Percentiles rank a stretch among this genome's conserved stretches.
Conservation (phyloP, 2,329 filamentous ascomycete species). For the Cercospora citrullina region DNA sequence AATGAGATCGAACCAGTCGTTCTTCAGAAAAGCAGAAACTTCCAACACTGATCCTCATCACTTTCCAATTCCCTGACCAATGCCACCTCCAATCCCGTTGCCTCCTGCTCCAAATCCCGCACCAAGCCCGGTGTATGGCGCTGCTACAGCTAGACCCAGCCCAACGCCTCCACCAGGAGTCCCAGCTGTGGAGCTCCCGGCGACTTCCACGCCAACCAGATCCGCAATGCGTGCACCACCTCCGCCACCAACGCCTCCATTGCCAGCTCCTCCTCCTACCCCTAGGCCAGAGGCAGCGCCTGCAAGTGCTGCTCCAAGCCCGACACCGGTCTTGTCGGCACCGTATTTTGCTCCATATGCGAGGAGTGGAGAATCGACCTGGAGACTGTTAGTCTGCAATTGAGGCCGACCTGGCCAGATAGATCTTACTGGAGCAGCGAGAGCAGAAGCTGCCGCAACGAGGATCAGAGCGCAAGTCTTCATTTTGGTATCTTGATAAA, state of each 20-base stretch:
- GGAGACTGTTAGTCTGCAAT: neutral
- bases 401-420: too few relatives aligned
- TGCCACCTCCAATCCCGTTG: conserved; percentile 6
- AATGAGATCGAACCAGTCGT: neutral
- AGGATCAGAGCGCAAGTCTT: conserved; percentile 1
- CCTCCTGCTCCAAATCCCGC: conserved; percentile 6
- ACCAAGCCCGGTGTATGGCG: neutral
- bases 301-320: conserved; percentile 9
- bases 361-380: conserved; percentile 8
- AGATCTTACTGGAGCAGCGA: conserved; percentile 10
- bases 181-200: conserved; percentile 7
- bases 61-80: conserved; percentile 7
- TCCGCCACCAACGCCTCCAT: conserved; percentile 16
- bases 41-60: neutral
- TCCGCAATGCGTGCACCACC: conserved; percentile 1
- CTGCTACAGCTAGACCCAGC: conserved; percentile 10
- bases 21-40: neutral
- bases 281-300: neutral
- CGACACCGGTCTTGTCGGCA: conserved; percentile 9
- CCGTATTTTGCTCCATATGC: conserved; percentile 1
- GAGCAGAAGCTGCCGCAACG: conserved; percentile 4
- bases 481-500: neutral
- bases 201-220: neutral
- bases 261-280: conserved; percentile 14
- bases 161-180: conserved; percentile 8